Evolutionary conservation across 192 early-diverging fungal genomes (phyloP), one percentile per base, ranked within the genome.

Genomic region (Kappamyces sp.): DNA sequence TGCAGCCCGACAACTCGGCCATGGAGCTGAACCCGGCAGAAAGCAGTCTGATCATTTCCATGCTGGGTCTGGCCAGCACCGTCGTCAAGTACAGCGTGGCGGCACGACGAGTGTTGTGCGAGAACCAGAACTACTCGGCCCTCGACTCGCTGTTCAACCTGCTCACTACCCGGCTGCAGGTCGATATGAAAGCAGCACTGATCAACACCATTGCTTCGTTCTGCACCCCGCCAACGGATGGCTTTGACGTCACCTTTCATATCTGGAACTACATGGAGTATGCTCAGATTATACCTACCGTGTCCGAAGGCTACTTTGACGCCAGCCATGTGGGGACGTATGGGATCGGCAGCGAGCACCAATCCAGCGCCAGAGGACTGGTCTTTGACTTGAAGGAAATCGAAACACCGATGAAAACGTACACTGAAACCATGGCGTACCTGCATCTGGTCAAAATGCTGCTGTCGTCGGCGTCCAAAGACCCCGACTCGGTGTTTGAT

Each of bases 371-470:
- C 14, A 15, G 54, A 49, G 85, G 87, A 12, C 79, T 90, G 34
- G 65, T 84, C 33, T 85, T 81, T 61, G 88, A 96, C 68, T 69
- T 96, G 54, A 81, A 90, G 33, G 90, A 93, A 61, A 81, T 86
- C 9, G 91, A 94, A 65, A 55, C 82, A 0, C 74, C 74, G 4
- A 84, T 78, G 38, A 79, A 91, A 57, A 85, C 81, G 1, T 99
- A 92, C 60, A 85, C 90, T 1, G 88, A 95, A 70, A 94, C 90
- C 4, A 63, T 90, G 4, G 85, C 93, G 1, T 90, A 94, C 68
- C 62, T 95, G 5, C 65, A 73, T 4, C 78, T 99, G 2, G 62
- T 99, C 8, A 73, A 74, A 1, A 66, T 75, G 34, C 71, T 96
- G 9, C 70, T 65, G 73, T 68, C 38, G 43, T 71, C 41, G 45